Percentiles rank a stretch among this genome's conserved stretches.
Evolutionary conservation across 768 basidiomycete species (phyloP).

Genomic region (Suillus hirtellus): DNA sequence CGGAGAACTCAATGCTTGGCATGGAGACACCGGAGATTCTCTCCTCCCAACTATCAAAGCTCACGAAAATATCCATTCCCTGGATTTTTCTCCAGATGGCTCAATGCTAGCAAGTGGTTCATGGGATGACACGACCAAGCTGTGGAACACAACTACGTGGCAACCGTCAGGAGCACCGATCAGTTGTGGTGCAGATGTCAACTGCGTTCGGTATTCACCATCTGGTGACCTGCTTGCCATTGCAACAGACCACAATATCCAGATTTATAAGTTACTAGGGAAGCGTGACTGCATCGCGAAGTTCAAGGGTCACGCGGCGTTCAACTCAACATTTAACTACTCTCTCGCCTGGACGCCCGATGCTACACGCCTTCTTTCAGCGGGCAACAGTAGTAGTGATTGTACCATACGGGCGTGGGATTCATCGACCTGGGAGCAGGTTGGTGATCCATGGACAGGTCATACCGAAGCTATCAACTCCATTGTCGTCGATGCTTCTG

Average conservation of each 20-base stretch:
- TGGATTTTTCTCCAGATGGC: not conserved
- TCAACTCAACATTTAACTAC: not conserved
- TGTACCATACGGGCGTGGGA: not conserved
- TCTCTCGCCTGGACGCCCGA: not conserved
- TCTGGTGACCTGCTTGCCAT: not conserved
- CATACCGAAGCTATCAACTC: not conserved
- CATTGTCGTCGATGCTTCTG: not conserved
- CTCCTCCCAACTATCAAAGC: not conserved
- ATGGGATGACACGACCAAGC: not conserved
- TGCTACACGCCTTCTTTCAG: not conserved
- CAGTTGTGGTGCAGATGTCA: not conserved
- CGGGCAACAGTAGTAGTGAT: not conserved
- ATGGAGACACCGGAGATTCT: not conserved
- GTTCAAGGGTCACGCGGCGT: not conserved
- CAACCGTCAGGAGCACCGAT: not conserved
- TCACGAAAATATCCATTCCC: not conserved
- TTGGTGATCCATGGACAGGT: not conserved
- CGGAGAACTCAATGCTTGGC: not conserved
- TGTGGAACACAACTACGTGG: conserved; percentile 1
- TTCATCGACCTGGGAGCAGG: not conserved
- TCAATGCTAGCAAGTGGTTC: conserved; percentile 1
- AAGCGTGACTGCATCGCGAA: not conserved
- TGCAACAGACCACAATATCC: not conserved
- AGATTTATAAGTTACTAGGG: not conserved
- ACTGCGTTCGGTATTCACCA: not conserved